A percentile compares a stretch with the other conserved stretches of the same genome.
Conservation (phyloP, 2,329 filamentous ascomycete species). For the Botrytis tulipae region DNA sequence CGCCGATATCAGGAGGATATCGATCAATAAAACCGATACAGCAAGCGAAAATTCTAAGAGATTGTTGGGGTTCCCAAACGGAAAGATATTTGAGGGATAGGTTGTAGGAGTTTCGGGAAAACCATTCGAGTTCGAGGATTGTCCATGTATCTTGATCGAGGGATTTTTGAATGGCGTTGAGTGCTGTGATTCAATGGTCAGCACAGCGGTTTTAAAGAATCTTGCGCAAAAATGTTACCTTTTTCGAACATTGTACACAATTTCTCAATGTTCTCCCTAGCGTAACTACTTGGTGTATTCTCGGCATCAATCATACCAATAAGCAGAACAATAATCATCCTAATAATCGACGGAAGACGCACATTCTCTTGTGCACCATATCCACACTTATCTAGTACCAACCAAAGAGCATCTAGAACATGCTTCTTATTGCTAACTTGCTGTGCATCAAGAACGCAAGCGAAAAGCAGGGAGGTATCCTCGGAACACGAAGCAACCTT, state of each 20-base stretch:
- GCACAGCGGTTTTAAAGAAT: background rate
- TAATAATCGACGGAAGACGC: conserved; percentile 62
- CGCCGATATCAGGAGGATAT: conserved; percentile 49
- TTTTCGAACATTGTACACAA: conserved; percentile 55
- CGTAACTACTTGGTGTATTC: background rate
- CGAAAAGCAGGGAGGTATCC: conserved; percentile 67
- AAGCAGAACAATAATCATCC: conserved; percentile 56
- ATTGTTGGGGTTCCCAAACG: conserved; percentile 51
- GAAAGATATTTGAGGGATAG: conserved; percentile 62
- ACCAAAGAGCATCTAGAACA: conserved; percentile 57
- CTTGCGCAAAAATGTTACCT: conserved; percentile 38
- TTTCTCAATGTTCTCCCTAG: conserved; percentile 43
- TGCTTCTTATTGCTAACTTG: conserved; percentile 59
- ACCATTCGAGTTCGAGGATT: conserved; percentile 73
- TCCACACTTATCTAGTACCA: conserved; percentile 57
- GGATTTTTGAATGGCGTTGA: conserved; percentile 44
- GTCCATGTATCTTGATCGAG: conserved; percentile 49
- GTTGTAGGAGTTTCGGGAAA: conserved; percentile 80
- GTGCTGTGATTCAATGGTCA: conserved; percentile 30
- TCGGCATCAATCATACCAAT: conserved; percentile 43
- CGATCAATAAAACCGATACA: conserved; percentile 53
- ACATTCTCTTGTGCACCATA: conserved; percentile 48
- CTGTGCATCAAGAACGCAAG: conserved; percentile 77
- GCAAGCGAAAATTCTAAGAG: conserved; percentile 55
- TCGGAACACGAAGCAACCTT: conserved; percentile 52